These are phyloP conservation scores for Colletotrichum liriopes DNA, from an alignment of 2,329 filamentous ascomycete genomes.

Conservation along the genomic window DNA sequence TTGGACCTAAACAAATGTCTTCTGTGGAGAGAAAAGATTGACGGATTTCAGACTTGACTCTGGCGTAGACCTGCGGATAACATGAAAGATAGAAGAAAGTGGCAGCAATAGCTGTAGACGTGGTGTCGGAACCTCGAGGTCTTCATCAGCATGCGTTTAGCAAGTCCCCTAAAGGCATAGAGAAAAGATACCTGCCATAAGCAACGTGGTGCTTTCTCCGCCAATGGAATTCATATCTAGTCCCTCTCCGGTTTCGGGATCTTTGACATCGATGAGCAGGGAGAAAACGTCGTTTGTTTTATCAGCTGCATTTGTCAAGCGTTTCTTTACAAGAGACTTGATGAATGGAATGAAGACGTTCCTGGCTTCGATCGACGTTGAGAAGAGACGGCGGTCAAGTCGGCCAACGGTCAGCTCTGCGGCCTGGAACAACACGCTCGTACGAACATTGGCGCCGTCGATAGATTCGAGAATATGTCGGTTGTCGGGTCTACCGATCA, in stretches of 20 bases:
- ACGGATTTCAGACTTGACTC: slow-evolving; percentile 52
- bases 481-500: slow-evolving; percentile 35
- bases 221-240: slow-evolving; percentile 59
- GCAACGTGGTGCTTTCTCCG: slow-evolving; percentile 58
- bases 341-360: neutral
- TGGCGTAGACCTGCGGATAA: slow-evolving; percentile 49
- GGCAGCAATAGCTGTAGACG: slow-evolving; percentile 54
- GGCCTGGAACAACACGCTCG: slow-evolving; percentile 35
- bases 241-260: slow-evolving; percentile 61
- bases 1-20: slow-evolving; percentile 53
- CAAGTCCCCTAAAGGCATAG: slow-evolving; percentile 17
- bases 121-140: slow-evolving; percentile 54
- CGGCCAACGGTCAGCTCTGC: slow-evolving; percentile 14
- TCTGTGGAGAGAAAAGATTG: slow-evolving; percentile 51
- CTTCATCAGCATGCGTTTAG: neutral
- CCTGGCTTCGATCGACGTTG: slow-evolving; percentile 29
- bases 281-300: slow-evolving; percentile 62
- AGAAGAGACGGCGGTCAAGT: slow-evolving; percentile 10
- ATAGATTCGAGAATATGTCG: slow-evolving; percentile 42
- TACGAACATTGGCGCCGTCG: slow-evolving; percentile 40
- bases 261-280: slow-evolving; percentile 61
- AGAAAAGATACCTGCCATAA: slow-evolving; percentile 41
- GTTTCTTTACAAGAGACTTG: neutral
- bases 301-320: neutral
- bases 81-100: slow-evolving; percentile 57